Percentiles rank a stretch among this genome's conserved stretches.
Evolutionary conservation across 179 eudicot species (phyloP).

Genomic region (Spergularia azorica): DNA sequence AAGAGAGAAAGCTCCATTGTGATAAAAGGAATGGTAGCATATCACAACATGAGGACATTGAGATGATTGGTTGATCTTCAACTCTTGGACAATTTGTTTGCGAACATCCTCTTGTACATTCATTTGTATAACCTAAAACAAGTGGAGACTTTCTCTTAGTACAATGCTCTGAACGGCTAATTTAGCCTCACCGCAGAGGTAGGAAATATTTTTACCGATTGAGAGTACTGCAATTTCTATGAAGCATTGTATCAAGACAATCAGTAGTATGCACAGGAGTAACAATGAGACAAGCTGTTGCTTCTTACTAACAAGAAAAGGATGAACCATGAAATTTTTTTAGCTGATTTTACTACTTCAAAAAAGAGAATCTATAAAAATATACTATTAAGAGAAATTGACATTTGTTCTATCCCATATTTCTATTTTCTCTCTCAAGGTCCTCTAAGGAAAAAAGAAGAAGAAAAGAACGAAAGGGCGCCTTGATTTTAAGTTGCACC

Average conservation of each 20-base stretch:
- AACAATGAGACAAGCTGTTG: background rate
- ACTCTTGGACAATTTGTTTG: slow-evolving; percentile 95
- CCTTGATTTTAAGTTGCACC: background rate
- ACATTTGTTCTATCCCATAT: background rate
- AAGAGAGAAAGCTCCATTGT: slow-evolving; percentile 83
- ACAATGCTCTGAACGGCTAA: background rate
- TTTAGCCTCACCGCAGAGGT: background rate
- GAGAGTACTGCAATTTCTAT: background rate
- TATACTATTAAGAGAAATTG: background rate
- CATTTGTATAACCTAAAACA: slow-evolving; percentile 88
- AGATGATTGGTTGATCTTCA: slow-evolving; percentile 93
- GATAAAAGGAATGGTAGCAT: slow-evolving; percentile 90
- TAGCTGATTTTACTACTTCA: background rate
- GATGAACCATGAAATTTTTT: background rate
- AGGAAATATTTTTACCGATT: background rate
- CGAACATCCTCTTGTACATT: slow-evolving; percentile 95
- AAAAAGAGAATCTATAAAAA: no score
- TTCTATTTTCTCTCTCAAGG: background rate
- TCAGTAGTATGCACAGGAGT: background rate
- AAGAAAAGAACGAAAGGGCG: background rate
- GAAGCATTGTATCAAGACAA: background rate
- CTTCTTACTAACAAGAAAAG: background rate
- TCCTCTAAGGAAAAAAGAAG: background rate
- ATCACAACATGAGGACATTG: slow-evolving; percentile 86
- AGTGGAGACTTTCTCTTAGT: slow-evolving; percentile 15